Base-by-base conservation (phyloP, 2,329 filamentous ascomycete species). In the Fusarium mangiferae region DNA sequence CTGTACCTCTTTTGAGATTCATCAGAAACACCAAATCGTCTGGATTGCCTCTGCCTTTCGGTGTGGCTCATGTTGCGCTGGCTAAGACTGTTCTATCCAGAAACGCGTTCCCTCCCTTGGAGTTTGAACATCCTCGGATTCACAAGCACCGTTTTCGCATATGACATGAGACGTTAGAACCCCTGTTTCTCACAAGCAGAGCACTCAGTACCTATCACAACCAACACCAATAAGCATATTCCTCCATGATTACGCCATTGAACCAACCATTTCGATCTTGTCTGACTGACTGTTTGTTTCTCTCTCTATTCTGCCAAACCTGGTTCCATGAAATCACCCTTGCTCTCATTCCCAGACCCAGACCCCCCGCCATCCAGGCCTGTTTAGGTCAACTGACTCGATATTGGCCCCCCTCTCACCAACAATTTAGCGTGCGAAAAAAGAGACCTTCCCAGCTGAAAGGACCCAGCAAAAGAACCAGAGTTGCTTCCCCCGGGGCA, bases 331-430 rank as follows among this genome's bases (percentile, higher is more conserved):
- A 20, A 59, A 56, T 35, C 35, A 71, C 55, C 61, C 65, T 69
- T 35, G 57, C 45, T 56, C 41, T 30, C 55, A 44, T 56, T 46
- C 49, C 48, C 66, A 35, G 35, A 66, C 44, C 74, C 59, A 35
- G 38, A 63, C 44, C 74, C 62, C 63, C 63, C 54, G 59, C 46
- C 65, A 54, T 66, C 60, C 51, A 68, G 70, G 58, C 65, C 58
- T 75, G 59, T 70, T 66, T 68, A 59, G 68, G 57, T 75, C 66
- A 62, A 77, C 72, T 76, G 75, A 75, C 75, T 74, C 76, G 66
- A 76, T 62, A 67, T 68, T 72, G 46, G 58, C 59, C 66, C 66
- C 66, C 61, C 54, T 62, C 68, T 73, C 49, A 52, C 60, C 60
- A 74, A 33, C 18, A 60, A 41, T 64, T 71, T 74, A 75, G 72